A percentile compares a stretch with the other conserved stretches of the same genome.
Conservation (phyloP, 1,284 basidiomycete genomes). For the Omphalotus olearius region DNA sequence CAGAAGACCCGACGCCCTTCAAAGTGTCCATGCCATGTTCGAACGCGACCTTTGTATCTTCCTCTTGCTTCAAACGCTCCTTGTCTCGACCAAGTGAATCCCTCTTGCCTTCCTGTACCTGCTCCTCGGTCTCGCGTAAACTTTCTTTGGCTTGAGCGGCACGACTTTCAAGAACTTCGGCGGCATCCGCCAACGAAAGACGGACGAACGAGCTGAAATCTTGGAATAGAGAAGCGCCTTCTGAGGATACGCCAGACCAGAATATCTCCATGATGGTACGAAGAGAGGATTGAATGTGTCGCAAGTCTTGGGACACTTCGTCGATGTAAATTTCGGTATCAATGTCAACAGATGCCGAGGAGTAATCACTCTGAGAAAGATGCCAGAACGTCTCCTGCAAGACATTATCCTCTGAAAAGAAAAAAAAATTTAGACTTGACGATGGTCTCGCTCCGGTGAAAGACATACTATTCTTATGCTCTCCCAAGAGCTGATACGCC, state of each 20-base stretch:
- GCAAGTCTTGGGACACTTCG: constrained; percentile 44
- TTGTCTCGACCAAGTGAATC: constrained; percentile 51
- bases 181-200: constrained; percentile 57
- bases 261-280: constrained; percentile 45
- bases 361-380: constrained; percentile 46
- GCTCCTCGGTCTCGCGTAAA: constrained; percentile 49
- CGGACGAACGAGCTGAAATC: constrained; percentile 63
- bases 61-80: constrained; percentile 39
- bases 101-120: constrained; percentile 54
- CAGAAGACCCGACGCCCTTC: constrained; percentile 49
- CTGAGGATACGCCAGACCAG: constrained; percentile 48
- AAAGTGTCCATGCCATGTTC: constrained; percentile 62
- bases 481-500: constrained; percentile 48
- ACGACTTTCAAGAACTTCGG: constrained; percentile 47
- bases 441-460: background rate
- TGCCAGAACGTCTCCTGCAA: constrained; percentile 63
- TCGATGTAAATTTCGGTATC: constrained; percentile 37
- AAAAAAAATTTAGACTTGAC: background rate
- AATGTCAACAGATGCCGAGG: constrained; percentile 29
- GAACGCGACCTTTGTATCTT: constrained; percentile 46
- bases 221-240: constrained; percentile 47
- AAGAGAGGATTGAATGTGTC: constrained; percentile 43
- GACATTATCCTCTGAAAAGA: constrained; percentile 47
- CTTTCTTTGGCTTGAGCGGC: constrained; percentile 46
- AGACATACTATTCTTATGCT: constrained; percentile 50